These are phyloP conservation scores for Thermoascus crustaceus DNA, from an alignment of 2,329 filamentous ascomycete genomes.

Conservation along the genomic window DNA sequence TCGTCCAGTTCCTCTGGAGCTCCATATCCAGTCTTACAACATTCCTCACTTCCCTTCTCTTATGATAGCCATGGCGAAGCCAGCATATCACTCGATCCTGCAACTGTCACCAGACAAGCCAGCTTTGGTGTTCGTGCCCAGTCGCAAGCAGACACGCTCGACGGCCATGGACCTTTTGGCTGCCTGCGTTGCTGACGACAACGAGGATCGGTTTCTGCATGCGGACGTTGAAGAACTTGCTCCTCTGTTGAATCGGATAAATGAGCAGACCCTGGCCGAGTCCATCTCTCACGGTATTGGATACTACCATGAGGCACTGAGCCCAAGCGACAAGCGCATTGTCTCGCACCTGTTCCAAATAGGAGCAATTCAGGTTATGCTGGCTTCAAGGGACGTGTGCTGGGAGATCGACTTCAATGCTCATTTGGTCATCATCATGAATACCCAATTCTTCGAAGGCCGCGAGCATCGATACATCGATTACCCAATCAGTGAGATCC, in stretches of 20 bases:
- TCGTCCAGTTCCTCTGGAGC: constrained; percentile 78
- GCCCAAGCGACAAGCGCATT: constrained; percentile 80
- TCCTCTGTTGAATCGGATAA: constrained; percentile 71
- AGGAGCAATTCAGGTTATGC: constrained; percentile 79
- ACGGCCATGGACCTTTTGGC: constrained; percentile 81
- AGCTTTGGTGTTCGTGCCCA: constrained; percentile 85
- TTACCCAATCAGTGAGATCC: constrained; percentile 84
- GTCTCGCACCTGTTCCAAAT: constrained; percentile 86
- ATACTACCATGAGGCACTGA: constrained; percentile 94
- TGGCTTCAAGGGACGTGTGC: constrained; percentile 79
- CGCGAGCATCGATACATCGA: constrained; percentile 95
- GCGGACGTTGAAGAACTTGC: constrained; percentile 72
- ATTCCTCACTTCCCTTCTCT: constrained; percentile 96
- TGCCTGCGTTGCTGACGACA: constrained; percentile 79
- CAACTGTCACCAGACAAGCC: constrained; percentile 85
- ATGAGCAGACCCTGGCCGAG: constrained; percentile 80
- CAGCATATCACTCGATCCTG: constrained; percentile 78
- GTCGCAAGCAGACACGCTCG: constrained; percentile 80
- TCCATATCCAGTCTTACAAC: constrained; percentile 90
- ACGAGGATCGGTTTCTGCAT: constrained; percentile 90
- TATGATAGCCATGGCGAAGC: constrained; percentile 98
- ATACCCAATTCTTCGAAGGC: constrained; percentile 94
- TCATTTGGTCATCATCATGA: constrained; percentile 92
- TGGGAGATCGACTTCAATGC: constrained; percentile 88
- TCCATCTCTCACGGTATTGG: constrained; percentile 89